phyloP scores from a whole-genome alignment of 2,329 filamentous ascomycete species.

The Fusarium buharicum region DNA sequence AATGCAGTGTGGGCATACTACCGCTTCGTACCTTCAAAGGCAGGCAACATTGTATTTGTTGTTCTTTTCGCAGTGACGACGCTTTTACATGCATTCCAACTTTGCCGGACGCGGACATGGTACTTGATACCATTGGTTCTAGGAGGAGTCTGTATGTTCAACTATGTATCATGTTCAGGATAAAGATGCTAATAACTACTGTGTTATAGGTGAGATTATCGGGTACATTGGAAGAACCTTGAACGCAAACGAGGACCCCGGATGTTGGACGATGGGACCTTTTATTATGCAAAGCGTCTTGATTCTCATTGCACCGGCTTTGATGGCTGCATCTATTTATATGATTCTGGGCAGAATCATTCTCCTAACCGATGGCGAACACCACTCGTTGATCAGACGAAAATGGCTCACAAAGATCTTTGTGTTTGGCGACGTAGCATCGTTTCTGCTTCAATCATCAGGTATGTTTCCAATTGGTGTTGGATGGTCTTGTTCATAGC shows the following conservation, averaged over 20 bases:
- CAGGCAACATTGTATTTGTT: conserved; percentile 37
- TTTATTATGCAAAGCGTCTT: conserved; percentile 56
- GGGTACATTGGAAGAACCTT: conserved; percentile 61
- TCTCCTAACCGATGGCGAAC: conserved; percentile 50
- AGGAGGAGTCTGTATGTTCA: conserved; percentile 38
- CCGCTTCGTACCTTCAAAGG: conserved; percentile 41
- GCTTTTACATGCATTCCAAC: conserved; percentile 39
- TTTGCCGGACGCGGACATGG: conserved; percentile 43
- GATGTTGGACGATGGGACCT: conserved; percentile 49
- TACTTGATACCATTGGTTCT: conserved; percentile 41
- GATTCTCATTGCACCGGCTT: conserved; percentile 53
- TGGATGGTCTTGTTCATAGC: not conserved
- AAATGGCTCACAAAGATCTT: conserved; percentile 62
- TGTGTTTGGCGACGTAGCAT: conserved; percentile 61
- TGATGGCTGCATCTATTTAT: conserved; percentile 61
- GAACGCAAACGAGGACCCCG: conserved; percentile 53
- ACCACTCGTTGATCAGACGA: conserved; percentile 54
- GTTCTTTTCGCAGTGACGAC: conserved; percentile 41
- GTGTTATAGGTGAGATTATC: conserved; percentile 39
- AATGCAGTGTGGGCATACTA: conserved; percentile 42
- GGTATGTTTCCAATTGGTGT: not conserved
- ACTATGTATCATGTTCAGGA: not conserved
- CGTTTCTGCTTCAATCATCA: conserved; percentile 51
- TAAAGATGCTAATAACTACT: not conserved
- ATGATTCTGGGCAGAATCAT: conserved; percentile 59